phyloP scores from a whole-genome alignment of 208 protist genomes.

The Crithidia mellificae region DNA sequence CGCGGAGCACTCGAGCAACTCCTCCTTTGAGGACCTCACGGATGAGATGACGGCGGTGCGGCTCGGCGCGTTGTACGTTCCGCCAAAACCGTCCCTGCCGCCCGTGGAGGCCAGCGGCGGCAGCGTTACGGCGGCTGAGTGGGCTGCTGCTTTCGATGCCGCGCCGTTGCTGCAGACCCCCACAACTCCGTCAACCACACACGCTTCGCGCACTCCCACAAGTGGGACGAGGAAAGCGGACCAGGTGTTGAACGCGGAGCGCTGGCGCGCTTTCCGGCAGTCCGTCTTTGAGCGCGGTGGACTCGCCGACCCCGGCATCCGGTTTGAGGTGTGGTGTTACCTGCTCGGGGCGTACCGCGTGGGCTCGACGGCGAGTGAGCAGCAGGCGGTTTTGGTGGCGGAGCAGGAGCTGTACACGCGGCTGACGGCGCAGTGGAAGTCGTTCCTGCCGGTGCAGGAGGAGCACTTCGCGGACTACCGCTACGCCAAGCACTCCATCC shows the following conservation, averaged over 20 bases:
- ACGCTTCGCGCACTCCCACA: background rate
- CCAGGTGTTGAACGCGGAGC: conserved; percentile 13
- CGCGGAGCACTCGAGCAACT: conserved; percentile 11
- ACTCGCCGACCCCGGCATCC: conserved; percentile 29
- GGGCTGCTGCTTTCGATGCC: background rate
- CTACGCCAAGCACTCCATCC: conserved; percentile 51
- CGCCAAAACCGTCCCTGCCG: conserved; percentile 20
- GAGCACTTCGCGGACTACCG: conserved; percentile 63
- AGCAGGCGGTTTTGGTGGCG: conserved; percentile 18
- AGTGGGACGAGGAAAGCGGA: background rate
- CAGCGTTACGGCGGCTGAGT: conserved; percentile 1
- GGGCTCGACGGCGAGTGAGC: conserved; percentile 38
- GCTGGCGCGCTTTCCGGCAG: conserved; percentile 26
- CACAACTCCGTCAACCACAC: background rate
- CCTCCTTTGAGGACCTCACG: conserved; percentile 34
- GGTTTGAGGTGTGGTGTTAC: conserved; percentile 81
- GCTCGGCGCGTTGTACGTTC: conserved; percentile 27
- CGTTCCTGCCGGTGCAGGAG: conserved; percentile 72
- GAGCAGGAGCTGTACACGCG: conserved; percentile 56
- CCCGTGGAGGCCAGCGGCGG: background rate
- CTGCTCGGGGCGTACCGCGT: conserved; percentile 61
- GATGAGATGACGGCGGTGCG: conserved; percentile 37
- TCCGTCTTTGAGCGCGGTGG: conserved; percentile 36
- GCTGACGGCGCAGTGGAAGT: conserved; percentile 77
- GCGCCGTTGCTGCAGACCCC: no score